Evolutionary conservation across 225 moss, liverwort and hornwort species (phyloP).

Genomic region (Sphagnum contortum): DNA sequence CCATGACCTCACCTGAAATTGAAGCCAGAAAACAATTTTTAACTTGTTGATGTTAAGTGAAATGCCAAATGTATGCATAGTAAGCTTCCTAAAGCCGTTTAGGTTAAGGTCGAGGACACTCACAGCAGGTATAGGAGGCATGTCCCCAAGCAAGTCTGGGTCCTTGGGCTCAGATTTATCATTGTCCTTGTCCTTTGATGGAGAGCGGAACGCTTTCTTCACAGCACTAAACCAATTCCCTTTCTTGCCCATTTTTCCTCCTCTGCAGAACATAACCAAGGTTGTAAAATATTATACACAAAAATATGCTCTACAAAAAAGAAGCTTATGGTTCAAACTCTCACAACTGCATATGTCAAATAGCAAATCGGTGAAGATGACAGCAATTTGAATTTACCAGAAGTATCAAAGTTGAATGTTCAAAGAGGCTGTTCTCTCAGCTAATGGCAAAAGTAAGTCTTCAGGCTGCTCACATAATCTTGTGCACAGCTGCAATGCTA

Average conservation of each 20-base stretch:
- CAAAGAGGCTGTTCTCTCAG: too few species aligned
- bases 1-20: background rate
- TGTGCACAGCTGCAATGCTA: too few species aligned
- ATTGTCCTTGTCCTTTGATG: constrained; percentile 51
- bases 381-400: too few species aligned
- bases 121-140: constrained; percentile 34
- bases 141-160: constrained; percentile 40
- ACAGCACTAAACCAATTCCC: constrained; percentile 89
- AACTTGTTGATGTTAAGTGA: background rate
- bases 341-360: too few species aligned
- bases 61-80: background rate
- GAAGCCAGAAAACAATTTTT: background rate
- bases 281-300: too few species aligned
- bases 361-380: too few species aligned
- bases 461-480: too few species aligned
- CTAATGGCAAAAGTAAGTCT: too few species aligned
- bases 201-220: constrained; percentile 89
- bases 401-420: too few species aligned
- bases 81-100: background rate
- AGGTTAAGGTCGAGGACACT: background rate
- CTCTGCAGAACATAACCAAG: background rate
- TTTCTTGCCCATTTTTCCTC: constrained; percentile 86
- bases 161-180: constrained; percentile 44
- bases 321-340: too few species aligned
- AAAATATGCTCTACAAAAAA: too few species aligned